These are phyloP conservation scores for Fusarium citri DNA, from an alignment of 2,329 filamentous ascomycete genomes.

Conservation along the genomic window DNA sequence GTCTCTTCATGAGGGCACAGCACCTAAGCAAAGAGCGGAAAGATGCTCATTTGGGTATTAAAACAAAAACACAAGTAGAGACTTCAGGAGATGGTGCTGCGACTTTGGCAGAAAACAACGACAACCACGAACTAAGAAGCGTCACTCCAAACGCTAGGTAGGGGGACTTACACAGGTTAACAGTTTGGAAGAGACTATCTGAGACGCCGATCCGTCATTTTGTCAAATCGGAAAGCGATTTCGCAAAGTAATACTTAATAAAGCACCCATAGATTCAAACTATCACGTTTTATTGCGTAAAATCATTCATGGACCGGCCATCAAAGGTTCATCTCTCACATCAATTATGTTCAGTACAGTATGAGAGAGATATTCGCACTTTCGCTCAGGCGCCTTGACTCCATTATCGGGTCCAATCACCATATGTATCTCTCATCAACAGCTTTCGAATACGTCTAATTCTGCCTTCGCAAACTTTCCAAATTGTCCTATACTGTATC, in stretches of 20 bases:
- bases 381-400: neutral
- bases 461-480: neutral
- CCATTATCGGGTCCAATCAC: neutral
- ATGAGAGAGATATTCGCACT: neutral
- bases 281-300: neutral
- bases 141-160: neutral
- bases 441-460: neutral
- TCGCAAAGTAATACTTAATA: neutral
- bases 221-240: neutral
- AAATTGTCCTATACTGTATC: neutral
- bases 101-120: neutral
- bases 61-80: neutral
- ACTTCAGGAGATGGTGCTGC: neutral
- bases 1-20: conserved; percentile 41
- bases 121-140: neutral
- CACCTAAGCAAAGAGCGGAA: conserved; percentile 41
- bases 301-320: neutral
- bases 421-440: neutral
- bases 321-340: neutral
- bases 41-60: conserved; percentile 35
- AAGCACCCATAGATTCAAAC: neutral
- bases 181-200: too few relatives aligned
- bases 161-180: too few relatives aligned
- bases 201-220: neutral
- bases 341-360: neutral